A percentile compares a stretch with the other conserved stretches of the same genome.
These are phyloP conservation scores for Hanseniaspora meyeri DNA, from an alignment of 805 yeast genomes.

Conservation along the genomic window DNA sequence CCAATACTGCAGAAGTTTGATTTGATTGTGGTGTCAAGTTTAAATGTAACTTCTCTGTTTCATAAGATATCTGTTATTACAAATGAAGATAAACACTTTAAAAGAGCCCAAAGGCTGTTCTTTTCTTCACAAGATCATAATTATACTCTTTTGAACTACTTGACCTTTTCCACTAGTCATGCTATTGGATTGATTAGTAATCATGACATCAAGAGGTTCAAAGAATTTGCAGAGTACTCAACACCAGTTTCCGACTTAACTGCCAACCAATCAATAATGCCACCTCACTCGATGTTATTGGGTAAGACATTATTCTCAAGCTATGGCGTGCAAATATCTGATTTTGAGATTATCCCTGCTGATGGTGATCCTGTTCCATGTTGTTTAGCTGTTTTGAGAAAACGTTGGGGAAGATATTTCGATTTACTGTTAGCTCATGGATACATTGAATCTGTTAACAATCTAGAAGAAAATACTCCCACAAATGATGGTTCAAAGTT, in stretches of 20 bases:
- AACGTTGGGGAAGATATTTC: constrained; percentile 68
- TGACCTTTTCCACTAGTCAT: constrained; percentile 15
- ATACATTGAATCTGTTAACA: constrained; percentile 42
- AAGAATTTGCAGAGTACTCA: constrained; percentile 60
- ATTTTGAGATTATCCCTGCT: constrained; percentile 58
- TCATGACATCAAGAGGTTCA: constrained; percentile 30
- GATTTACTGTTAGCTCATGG: constrained; percentile 49
- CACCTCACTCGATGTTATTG: constrained; percentile 63
- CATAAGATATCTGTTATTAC: constrained; percentile 5
- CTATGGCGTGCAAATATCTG: constrained; percentile 50
- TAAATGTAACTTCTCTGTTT: constrained; percentile 42
- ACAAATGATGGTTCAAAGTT: constrained; percentile 7
- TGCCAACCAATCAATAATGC: constrained; percentile 56
- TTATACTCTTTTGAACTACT: constrained; percentile 5
- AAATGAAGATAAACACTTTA: constrained; percentile 2
- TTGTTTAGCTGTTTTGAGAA: constrained; percentile 47
- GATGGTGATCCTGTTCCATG: constrained; percentile 59
- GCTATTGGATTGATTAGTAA: constrained; percentile 4
- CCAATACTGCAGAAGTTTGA: constrained; percentile 35
- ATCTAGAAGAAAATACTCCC: constrained; percentile 19
- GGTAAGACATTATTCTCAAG: constrained; percentile 66
- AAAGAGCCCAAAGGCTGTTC: constrained; percentile 1
- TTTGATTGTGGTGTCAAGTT: constrained; percentile 37
- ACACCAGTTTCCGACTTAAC: constrained; percentile 60
- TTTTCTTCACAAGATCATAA: constrained; percentile 13